Evolutionary conservation across 2,329 filamentous ascomycete species (phyloP).

Genomic region (Apiospora pterosperma): DNA sequence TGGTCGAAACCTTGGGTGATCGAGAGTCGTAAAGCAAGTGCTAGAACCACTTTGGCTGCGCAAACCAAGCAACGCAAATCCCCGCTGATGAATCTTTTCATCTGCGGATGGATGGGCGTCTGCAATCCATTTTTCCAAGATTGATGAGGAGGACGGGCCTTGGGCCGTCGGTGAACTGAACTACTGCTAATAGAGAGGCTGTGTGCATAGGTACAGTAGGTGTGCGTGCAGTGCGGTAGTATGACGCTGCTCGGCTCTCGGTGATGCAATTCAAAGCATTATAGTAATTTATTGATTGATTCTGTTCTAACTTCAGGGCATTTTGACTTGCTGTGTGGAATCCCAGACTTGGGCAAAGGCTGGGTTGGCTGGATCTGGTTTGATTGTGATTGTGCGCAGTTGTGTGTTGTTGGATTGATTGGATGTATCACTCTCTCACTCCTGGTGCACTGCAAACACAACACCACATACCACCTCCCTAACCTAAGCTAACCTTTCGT

Average conservation of each 20-base stretch:
- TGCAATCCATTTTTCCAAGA: neutral
- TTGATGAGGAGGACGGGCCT: neutral
- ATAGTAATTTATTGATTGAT: neutral
- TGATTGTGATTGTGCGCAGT: neutral
- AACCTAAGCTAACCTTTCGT: neutral
- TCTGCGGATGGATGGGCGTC: neutral
- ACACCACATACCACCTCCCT: neutral
- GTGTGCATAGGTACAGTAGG: neutral
- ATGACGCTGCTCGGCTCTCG: neutral
- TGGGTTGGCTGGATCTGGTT: neutral
- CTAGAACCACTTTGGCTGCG: neutral
- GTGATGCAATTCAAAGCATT: neutral
- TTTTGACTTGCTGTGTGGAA: neutral
- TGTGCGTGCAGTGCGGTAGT: neutral
- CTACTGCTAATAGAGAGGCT: neutral
- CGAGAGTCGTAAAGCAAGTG: neutral
- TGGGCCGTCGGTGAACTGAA: neutral
- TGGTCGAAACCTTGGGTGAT: neutral
- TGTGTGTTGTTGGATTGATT: neutral
- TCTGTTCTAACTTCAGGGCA: neutral
- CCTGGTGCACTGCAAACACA: neutral
- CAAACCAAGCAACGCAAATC: constrained; percentile 1
- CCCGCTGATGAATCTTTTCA: neutral
- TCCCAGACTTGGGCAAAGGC: neutral
- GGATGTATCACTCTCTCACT: neutral